Evolutionary conservation across 2,329 filamentous ascomycete species (phyloP).

Genomic region (Colletotrichum sp.): DNA sequence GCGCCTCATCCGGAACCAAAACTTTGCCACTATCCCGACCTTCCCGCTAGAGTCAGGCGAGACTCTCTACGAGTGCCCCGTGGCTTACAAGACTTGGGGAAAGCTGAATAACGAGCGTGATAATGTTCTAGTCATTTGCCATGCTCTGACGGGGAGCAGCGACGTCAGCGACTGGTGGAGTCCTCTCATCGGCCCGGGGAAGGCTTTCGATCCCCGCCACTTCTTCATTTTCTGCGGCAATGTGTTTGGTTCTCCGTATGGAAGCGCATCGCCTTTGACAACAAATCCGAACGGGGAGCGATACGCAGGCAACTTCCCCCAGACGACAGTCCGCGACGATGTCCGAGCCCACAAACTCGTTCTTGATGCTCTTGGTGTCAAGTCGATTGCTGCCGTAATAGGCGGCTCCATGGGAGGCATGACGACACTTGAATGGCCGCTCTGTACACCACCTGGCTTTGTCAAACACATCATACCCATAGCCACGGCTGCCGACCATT

Average conservation of each 20-base stretch:
- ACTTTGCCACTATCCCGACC: conserved; percentile 81
- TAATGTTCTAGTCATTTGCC: conserved; percentile 78
- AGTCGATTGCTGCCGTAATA: conserved; percentile 56
- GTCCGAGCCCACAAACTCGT: conserved; percentile 61
- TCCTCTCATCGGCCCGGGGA: conserved; percentile 75
- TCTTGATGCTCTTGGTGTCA: conserved; percentile 57
- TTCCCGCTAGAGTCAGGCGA: conserved; percentile 94
- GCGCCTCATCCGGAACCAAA: conserved; percentile 82
- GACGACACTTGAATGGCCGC: conserved; percentile 60
- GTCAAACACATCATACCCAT: conserved; percentile 58
- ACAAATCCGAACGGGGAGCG: conserved; percentile 11
- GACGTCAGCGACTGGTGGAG: conserved; percentile 92
- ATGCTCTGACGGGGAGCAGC: conserved; percentile 83
- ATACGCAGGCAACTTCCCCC: conserved; percentile 58
- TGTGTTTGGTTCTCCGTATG: conserved; percentile 82
- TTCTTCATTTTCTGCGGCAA: conserved; percentile 90
- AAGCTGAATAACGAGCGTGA: conserved; percentile 60
- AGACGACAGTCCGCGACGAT: conserved; percentile 72
- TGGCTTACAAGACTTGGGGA: conserved; percentile 70
- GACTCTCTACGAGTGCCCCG: conserved; percentile 74
- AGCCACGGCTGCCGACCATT: conserved; percentile 58
- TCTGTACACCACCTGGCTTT: conserved; percentile 54
- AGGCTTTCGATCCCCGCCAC: conserved; percentile 80
- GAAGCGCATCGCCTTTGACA: conserved; percentile 70
- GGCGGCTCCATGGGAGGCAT: conserved; percentile 65